Conservation (phyloP, 305 asterid species). For the Fraxinus xanthoxyloides region DNA sequence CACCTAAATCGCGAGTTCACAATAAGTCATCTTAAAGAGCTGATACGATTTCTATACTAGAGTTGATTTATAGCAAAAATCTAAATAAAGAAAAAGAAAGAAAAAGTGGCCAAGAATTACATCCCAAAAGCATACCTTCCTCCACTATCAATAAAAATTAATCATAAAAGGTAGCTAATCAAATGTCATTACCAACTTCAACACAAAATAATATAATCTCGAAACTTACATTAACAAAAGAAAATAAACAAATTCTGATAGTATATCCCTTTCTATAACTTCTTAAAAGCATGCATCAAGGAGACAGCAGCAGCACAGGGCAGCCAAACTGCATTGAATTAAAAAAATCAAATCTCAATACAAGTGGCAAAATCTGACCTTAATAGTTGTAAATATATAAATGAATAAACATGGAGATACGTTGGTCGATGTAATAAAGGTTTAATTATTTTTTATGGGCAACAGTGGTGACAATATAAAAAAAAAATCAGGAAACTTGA, state of each 20-base stretch:
- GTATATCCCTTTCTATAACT: background rate
- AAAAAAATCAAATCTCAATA: background rate
- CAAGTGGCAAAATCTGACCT: background rate
- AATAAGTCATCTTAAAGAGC: background rate
- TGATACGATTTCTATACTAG: background rate
- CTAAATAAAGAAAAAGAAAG: too few relatives aligned
- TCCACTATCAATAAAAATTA: background rate
- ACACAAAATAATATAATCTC: background rate
- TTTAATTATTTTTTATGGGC: too few relatives aligned
- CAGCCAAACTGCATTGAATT: conserved; percentile 39
- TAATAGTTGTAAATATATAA: too few relatives aligned
- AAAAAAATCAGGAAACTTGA: too few relatives aligned
- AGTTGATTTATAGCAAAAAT: too few relatives aligned
- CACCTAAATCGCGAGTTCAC: background rate
- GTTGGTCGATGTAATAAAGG: too few relatives aligned
- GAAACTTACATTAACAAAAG: background rate
- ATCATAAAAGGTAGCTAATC: background rate
- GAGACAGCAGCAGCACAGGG: conserved; percentile 50
- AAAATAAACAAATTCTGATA: background rate
- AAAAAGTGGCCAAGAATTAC: too few relatives aligned
- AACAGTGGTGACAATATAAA: too few relatives aligned
- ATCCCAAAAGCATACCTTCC: background rate
- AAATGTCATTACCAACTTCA: background rate
- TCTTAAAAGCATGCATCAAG: conserved; percentile 44
- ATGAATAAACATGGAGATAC: too few relatives aligned